Base-by-base conservation (phyloP, 2,329 filamentous ascomycete species). In the Sphaceloma murrayae region DNA sequence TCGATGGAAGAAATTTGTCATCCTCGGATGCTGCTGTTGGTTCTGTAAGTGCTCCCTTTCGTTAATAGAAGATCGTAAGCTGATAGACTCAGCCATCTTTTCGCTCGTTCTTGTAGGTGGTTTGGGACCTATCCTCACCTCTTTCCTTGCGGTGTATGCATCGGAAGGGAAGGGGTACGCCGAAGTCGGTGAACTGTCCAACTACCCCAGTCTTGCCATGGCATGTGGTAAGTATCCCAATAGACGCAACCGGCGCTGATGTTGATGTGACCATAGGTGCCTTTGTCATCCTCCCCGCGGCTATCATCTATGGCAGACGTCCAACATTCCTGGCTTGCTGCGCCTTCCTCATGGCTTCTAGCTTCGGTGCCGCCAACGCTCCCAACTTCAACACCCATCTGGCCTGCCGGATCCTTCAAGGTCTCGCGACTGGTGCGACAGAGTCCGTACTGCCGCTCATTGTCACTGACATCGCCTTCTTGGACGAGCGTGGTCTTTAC, bases 31-130 rank as follows among this genome's bases (percentile, higher is more conserved):
- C 34, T 59, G 55, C 43, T 61, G 58, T 43, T 60, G 58, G 55
- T 61, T 58, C 45, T 55, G 45, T 54, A 21, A 49, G 52, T 26
- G 7, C 10, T 10, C 4, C 14, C 8, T 19, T 7, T 27, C 24
- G 24, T 27, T 11, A 7, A 27, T 4, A 34, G 17, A 18, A 38
- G 43, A 43, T 17, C 43, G 50, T 34, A 39, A 46, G 27, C 14
- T 47, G 5, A 47, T 34, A 6, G 16, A 34, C 5, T 16, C 42
- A 29, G 36, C 49, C 5, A 53, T 58, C 36, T 55, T 58, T 47
- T 53, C 52, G 2, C 47, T 74, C 64, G 69, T 70, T 29, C 63
- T 74, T 38, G 64, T 73, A 33, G 69, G 70, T 56, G 71, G 71
- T 45, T 60, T 74, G 3, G 71, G 63, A 2, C 52, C 61, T 0